A percentile compares a stretch with the other conserved stretches of the same genome.
These are phyloP conservation scores for Dentipellis fragilis DNA, from an alignment of 768 basidiomycete species.

Conservation along the genomic window DNA sequence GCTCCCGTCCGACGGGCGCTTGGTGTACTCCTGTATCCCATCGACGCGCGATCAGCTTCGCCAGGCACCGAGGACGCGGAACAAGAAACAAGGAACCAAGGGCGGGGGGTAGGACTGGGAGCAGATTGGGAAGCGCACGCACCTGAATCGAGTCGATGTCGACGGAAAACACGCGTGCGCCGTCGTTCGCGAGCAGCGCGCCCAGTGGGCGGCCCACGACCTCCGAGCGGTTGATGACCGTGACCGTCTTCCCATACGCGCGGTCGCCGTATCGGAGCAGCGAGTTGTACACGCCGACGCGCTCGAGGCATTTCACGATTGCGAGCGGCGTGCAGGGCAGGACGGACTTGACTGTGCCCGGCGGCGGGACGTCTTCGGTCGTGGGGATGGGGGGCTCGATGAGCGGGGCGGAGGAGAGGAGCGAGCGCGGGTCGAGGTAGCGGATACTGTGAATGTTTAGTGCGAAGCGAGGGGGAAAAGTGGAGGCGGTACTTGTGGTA, in stretches of 20 bases:
- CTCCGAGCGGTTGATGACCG: conserved; percentile 94
- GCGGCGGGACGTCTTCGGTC: conserved; percentile 53
- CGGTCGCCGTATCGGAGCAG: conserved; percentile 90
- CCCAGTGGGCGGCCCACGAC: conserved; percentile 97
- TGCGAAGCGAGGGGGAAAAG: not conserved
- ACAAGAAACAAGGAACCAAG: too few relatives aligned
- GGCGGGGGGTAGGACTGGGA: too few relatives aligned
- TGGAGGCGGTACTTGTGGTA: conserved; percentile 72
- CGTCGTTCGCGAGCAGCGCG: conserved; percentile 91
- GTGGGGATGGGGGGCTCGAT: conserved; percentile 21
- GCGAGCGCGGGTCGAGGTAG: conserved; percentile 72
- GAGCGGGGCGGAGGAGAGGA: conserved; percentile 36
- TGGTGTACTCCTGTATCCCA: conserved; percentile 67
- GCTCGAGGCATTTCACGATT: conserved; percentile 90
- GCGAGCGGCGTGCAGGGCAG: conserved; percentile 96
- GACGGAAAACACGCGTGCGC: conserved; percentile 88
- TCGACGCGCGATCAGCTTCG: conserved; percentile 14
- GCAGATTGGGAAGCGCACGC: not conserved
- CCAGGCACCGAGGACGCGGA: conserved; percentile 1
- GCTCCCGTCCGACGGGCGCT: conserved; percentile 42
- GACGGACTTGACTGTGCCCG: conserved; percentile 89
- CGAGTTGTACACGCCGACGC: conserved; percentile 86
- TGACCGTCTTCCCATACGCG: conserved; percentile 86
- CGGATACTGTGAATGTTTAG: conserved; percentile 59
- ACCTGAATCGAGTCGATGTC: conserved; percentile 88